Evolutionary conservation across 371 early-diverging fungal species (phyloP).

Genomic region (Apophysomyces sp.): DNA sequence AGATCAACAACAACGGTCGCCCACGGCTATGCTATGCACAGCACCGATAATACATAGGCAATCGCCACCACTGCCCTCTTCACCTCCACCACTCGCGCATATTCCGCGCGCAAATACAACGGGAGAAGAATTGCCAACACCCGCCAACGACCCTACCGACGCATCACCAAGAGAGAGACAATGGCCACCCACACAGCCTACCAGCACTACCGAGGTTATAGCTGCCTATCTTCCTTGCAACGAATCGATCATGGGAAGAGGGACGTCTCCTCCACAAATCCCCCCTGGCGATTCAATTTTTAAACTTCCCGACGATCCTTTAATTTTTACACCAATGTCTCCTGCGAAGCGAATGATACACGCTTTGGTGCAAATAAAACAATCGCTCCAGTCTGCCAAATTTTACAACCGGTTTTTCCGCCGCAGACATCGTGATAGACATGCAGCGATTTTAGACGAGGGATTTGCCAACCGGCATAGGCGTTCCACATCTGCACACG

Average conservation of each 20-base stretch:
- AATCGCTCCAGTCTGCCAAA: not conserved
- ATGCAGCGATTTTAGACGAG: not conserved
- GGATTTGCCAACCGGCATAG: not conserved
- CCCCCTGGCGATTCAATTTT: not conserved
- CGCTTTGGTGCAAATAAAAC: not conserved
- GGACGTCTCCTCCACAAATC: not conserved
- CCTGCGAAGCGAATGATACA: not conserved
- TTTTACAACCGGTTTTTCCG: not conserved
- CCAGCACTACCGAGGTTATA: not conserved
- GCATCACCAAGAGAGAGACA: not conserved
- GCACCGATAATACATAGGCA: not conserved
- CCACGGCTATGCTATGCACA: not conserved
- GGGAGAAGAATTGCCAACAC: too few relatives aligned
- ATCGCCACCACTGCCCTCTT: not conserved
- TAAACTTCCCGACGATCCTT: not conserved
- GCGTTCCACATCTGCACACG: not conserved
- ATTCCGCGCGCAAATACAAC: not conserved
- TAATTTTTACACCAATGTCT: not conserved
- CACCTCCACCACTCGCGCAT: not conserved
- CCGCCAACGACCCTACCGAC: not conserved
- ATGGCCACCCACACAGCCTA: not conserved
- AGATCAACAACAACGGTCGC: not conserved
- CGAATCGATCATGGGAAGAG: not conserved
- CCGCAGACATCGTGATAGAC: not conserved
- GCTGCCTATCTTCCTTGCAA: not conserved